These are phyloP conservation scores for Stropharia rugosoannulata DNA, from an alignment of 768 basidiomycete species.

Conservation along the genomic window DNA sequence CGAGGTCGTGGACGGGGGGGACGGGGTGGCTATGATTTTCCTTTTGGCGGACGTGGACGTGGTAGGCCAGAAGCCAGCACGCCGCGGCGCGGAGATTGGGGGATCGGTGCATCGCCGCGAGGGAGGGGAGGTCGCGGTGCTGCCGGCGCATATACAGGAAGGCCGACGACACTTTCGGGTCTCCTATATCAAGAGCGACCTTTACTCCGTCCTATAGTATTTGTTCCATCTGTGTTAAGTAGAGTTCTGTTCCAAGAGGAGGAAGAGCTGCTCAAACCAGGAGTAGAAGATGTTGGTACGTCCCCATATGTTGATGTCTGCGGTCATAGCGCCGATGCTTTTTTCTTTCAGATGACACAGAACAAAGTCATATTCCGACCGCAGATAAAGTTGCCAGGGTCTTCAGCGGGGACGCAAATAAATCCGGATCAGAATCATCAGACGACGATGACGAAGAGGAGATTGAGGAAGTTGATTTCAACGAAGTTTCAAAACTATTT, in stretches of 20 bases:
- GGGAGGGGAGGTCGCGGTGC: conserved; percentile 26
- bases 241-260: conserved; percentile 53
- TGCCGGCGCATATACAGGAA: conserved; percentile 22
- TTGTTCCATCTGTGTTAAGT: conserved; percentile 60
- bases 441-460: conserved; percentile 25
- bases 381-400: conserved; percentile 65
- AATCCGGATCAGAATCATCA: conserved; percentile 18
- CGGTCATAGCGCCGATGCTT: not conserved
- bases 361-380: conserved; percentile 62
- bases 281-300: conserved; percentile 52
- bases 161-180: conserved; percentile 48
- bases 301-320: conserved; percentile 9
- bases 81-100: conserved; percentile 24
- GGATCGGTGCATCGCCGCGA: conserved; percentile 25
- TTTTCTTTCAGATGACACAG: conserved; percentile 39
- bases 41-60: conserved; percentile 19
- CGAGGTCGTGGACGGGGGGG: conserved; percentile 11
- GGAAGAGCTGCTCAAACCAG: conserved; percentile 59
- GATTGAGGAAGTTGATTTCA: conserved; percentile 66
- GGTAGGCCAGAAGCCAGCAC: conserved; percentile 14
- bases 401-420: conserved; percentile 43
- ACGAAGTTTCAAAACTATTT: conserved; percentile 52
- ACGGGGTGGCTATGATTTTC: conserved; percentile 10
- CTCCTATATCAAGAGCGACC: conserved; percentile 59
- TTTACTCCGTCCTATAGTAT: conserved; percentile 62